phyloP scores from a whole-genome alignment of 345 rosid species.

The Hibiscus trionum region DNA sequence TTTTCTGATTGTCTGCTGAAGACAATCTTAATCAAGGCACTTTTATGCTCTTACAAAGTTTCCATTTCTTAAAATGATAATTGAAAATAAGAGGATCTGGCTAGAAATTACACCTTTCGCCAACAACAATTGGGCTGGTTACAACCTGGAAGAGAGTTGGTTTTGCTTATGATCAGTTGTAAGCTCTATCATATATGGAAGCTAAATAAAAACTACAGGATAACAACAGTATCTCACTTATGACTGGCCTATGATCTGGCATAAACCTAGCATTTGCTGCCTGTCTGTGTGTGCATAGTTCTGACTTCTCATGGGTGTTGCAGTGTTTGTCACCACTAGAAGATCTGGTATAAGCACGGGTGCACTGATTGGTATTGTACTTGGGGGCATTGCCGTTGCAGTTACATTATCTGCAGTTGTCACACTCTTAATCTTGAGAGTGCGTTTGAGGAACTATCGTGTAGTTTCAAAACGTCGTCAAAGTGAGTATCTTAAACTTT shows the following conservation, averaged over 20 bases:
- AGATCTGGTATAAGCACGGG: constrained; percentile 48
- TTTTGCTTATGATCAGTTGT: not conserved
- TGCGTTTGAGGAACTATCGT: constrained; percentile 32
- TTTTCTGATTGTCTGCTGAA: not conserved
- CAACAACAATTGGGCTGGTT: not conserved
- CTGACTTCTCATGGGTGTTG: constrained; percentile 12
- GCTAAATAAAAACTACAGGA: not conserved
- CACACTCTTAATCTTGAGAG: constrained; percentile 51
- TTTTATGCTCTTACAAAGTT: not conserved
- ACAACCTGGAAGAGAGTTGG: not conserved
- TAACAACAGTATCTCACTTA: not conserved
- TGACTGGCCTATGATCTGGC: not conserved
- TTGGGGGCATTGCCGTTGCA: constrained; percentile 68
- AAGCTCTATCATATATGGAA: not conserved
- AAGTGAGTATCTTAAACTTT: constrained; percentile 38
- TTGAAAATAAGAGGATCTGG: not conserved
- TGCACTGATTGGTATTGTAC: constrained; percentile 53
- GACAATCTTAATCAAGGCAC: not conserved
- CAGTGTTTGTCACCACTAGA: constrained; percentile 28
- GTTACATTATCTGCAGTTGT: constrained; percentile 61
- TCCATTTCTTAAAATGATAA: not conserved
- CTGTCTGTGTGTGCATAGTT: not conserved
- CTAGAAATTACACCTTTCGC: not conserved
- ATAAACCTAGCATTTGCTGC: not conserved
- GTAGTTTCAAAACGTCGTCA: constrained; percentile 40